Conservation (phyloP, 2,329 filamentous ascomycete species). For the Fusarium paranaense region DNA sequence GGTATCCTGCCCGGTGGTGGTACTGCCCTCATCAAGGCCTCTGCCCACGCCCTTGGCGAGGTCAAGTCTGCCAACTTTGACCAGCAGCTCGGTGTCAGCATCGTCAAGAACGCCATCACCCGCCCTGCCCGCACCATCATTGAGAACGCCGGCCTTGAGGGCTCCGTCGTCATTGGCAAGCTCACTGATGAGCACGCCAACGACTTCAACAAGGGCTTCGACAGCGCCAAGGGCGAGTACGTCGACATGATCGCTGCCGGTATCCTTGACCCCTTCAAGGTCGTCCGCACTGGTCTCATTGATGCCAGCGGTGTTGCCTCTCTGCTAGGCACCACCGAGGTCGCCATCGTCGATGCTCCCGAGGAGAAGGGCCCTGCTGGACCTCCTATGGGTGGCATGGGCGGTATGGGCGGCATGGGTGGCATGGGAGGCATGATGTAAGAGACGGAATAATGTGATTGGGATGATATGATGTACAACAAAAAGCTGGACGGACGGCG, state of each 20-base stretch:
- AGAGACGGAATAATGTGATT: constrained; percentile 47
- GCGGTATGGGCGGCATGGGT: constrained; percentile 70
- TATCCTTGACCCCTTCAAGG: constrained; percentile 99
- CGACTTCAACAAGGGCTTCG: constrained; percentile 99
- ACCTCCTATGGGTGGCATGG: constrained; percentile 72
- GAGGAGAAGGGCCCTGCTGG: constrained; percentile 86
- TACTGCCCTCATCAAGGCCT: constrained; percentile 97
- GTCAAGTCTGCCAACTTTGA: constrained; percentile 97
- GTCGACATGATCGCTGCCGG: constrained; percentile 97
- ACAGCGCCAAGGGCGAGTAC: constrained; percentile 97
- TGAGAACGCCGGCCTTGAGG: constrained; percentile 97
- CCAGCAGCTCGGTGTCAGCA: constrained; percentile 97
- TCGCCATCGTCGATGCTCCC: constrained; percentile 94
- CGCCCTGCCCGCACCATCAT: constrained; percentile 94
- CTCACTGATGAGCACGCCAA: constrained; percentile 90
- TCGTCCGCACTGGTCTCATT: constrained; percentile 94
- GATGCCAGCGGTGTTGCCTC: constrained; percentile 97
- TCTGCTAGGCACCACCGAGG: constrained; percentile 96
- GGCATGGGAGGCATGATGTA: constrained; percentile 72
- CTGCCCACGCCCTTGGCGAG: constrained; percentile 84
- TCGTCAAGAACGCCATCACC: constrained; percentile 98
- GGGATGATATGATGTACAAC: constrained; percentile 44
- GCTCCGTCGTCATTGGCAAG: constrained; percentile 97
- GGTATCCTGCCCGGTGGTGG: constrained; percentile 99
- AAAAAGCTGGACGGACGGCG: constrained; percentile 51